phyloP scores from a whole-genome alignment of 2,329 filamentous ascomycete species.

The Fusarium redolens region DNA sequence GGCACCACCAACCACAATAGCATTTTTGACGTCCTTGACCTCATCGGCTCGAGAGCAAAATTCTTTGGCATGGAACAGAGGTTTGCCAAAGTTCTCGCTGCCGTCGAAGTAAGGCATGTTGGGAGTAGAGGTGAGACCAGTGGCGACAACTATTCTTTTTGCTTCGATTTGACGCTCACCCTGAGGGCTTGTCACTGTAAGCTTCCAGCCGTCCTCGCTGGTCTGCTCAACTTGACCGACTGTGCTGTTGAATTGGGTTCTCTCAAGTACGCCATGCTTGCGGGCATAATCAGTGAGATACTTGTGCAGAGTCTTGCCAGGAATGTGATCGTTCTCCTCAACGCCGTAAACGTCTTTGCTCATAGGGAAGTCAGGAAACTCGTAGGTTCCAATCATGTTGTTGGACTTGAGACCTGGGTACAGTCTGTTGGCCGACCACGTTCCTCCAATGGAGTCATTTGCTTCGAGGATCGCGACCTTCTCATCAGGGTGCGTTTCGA shows the following conservation, averaged over 20 bases:
- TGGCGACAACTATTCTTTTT: slow-evolving; percentile 59
- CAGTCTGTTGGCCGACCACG: slow-evolving; percentile 69
- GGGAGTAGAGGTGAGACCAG: slow-evolving; percentile 58
- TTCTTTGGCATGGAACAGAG: slow-evolving; percentile 58
- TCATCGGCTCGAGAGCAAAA: slow-evolving; percentile 48
- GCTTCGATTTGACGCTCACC: neutral
- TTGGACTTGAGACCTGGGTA: slow-evolving; percentile 72
- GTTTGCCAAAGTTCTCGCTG: slow-evolving; percentile 49
- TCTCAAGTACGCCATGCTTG: slow-evolving; percentile 60
- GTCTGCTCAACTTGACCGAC: slow-evolving; percentile 57
- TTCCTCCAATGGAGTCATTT: slow-evolving; percentile 64
- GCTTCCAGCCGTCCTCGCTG: slow-evolving; percentile 21
- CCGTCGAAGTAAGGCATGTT: slow-evolving; percentile 54
- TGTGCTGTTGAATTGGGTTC: slow-evolving; percentile 60
- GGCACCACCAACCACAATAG: slow-evolving; percentile 63
- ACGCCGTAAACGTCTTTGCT: slow-evolving; percentile 54
- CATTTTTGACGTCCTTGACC: slow-evolving; percentile 47
- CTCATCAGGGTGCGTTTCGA: slow-evolving; percentile 59
- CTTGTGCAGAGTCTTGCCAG: slow-evolving; percentile 49
- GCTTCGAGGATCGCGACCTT: slow-evolving; percentile 62
- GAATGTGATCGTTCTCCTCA: slow-evolving; percentile 49
- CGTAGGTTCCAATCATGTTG: slow-evolving; percentile 55
- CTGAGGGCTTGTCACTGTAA: neutral
- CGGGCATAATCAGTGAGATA: slow-evolving; percentile 52
- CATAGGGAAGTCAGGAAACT: slow-evolving; percentile 74